phyloP scores from a whole-genome alignment of 441 rosid species.

The Raphanus hybrid region DNA sequence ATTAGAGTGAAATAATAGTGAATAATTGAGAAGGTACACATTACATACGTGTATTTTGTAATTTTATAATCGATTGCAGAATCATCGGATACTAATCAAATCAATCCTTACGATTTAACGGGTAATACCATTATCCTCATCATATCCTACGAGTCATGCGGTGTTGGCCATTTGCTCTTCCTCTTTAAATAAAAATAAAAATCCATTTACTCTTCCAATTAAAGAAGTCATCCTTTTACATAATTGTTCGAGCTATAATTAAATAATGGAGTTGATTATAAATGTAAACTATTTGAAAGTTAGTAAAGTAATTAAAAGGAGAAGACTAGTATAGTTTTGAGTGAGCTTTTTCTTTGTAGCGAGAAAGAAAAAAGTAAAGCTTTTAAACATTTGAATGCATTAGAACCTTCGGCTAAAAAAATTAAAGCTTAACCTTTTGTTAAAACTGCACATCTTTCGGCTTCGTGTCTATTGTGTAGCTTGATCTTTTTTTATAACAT shows the following conservation, averaged over 20 bases:
- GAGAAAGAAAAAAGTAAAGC: conserved; percentile 1
- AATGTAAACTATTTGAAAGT: background rate
- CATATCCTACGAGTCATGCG: conserved; percentile 31
- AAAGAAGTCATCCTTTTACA: conserved; percentile 30
- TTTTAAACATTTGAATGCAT: conserved; percentile 20
- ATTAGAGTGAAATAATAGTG: conserved; percentile 20
- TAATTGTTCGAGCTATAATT: conserved; percentile 7
- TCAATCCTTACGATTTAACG: conserved; percentile 11
- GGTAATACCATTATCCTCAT: conserved; percentile 14
- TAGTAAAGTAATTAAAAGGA: conserved; percentile 4
- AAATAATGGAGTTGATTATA: background rate
- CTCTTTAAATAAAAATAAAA: no score
- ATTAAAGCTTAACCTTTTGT: conserved; percentile 22
- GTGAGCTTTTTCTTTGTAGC: conserved; percentile 22
- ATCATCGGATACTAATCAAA: conserved; percentile 29
- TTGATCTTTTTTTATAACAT: background rate
- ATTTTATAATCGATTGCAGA: conserved; percentile 33
- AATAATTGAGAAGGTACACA: conserved; percentile 13
- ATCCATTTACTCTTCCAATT: conserved; percentile 6
- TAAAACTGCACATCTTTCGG: conserved; percentile 40
- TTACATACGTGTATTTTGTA: conserved; percentile 36
- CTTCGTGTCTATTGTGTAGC: conserved; percentile 24
- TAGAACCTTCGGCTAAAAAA: conserved; percentile 32
- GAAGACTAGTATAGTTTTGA: background rate
- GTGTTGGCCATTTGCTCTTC: conserved; percentile 33